These are phyloP conservation scores for Rhizopus stolonifer DNA, from an alignment of 371 early-diverging fungal species.

Conservation along the genomic window DNA sequence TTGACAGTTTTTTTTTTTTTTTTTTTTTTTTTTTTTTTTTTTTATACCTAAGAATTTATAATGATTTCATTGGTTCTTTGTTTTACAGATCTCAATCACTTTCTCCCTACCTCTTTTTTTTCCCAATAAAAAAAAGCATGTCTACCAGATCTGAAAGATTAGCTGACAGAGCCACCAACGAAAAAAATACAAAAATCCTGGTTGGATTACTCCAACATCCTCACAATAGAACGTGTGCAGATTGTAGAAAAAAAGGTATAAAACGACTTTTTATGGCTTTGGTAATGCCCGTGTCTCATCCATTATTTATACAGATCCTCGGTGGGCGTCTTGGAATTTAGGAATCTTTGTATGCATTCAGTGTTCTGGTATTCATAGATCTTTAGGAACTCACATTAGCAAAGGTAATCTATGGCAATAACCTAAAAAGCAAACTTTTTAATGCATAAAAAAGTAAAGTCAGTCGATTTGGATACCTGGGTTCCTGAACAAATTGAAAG, in stretches of 20 bases:
- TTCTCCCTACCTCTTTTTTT: too few relatives aligned
- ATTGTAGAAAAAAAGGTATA: slow-evolving; percentile 72
- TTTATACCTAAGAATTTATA: too few relatives aligned
- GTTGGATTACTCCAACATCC: slow-evolving; percentile 59
- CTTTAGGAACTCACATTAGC: slow-evolving; percentile 76
- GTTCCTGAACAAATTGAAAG: slow-evolving; percentile 73
- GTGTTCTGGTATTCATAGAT: slow-evolving; percentile 77
- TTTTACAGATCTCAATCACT: too few relatives aligned
- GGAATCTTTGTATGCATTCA: slow-evolving; percentile 80
- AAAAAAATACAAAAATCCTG: slow-evolving; percentile 63
- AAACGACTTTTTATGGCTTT: too few relatives aligned
- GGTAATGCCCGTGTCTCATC: background rate
- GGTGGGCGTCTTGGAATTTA: slow-evolving; percentile 82
- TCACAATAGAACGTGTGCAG: slow-evolving; percentile 69
- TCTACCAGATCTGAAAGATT: slow-evolving; percentile 65
- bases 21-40: too few relatives aligned
- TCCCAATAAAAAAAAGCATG: slow-evolving; percentile 38
- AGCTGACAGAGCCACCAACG: slow-evolving; percentile 64
- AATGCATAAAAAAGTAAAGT: slow-evolving; percentile 54
- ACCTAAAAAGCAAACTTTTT: background rate
- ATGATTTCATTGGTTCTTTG: too few relatives aligned
- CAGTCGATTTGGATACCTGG: slow-evolving; percentile 79
- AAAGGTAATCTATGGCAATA: slow-evolving; percentile 51
- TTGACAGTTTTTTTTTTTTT: too few relatives aligned
- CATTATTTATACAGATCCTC: slow-evolving; percentile 58